Evolutionary conservation across 352 stramenopile species (phyloP), one percentile per base, ranked within the genome.

Genomic region (Pythium pyrilobum): DNA sequence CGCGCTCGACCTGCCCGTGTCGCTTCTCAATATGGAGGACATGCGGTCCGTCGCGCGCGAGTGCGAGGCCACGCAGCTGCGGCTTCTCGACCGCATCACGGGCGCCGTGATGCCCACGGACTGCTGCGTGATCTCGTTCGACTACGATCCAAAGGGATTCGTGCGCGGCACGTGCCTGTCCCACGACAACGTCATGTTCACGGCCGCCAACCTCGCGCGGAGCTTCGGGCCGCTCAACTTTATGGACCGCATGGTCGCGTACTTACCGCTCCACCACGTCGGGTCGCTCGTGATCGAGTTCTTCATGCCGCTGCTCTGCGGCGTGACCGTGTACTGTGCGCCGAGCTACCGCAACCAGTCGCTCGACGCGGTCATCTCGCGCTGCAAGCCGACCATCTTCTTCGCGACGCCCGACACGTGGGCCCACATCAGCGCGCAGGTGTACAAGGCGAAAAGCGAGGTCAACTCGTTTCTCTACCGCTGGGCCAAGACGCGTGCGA

Each of bases 111-210:
- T 64, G 39, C 69, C 80, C 2, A 64, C 56, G 4, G 65, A 86
- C 32, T 74, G 64, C 54, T 89, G 75, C 34, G 45, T 80, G 31
- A 56, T 92, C 18, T 52, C 69, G 5, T 92, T 92, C 33, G 76
- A 70, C 16, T 89, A 89, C 52, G 77, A 92, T 50, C 59, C 59
- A 11, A 24, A 53, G 0, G 81, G 81, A 1, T 38, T 49, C 5
- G 62, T 90, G 29, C 75, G 76, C 21, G 79, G 66, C 9, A 68
- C 65, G 3, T 74, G 76, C 32, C 40, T 94, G 0, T 87, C 81
- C n/a, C 83, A 94, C 46, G 81, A 94, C 67, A 94, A 94, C 31
- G 70, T 88, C 10, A 67, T 94, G 40, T 94, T 91, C 56, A 90
- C 83, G 8, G 78, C 81, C 9, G 64, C 74, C 13, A 77, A 74